Conservation (phyloP, 805 yeast species). For the Monosporozyma solicola region DNA sequence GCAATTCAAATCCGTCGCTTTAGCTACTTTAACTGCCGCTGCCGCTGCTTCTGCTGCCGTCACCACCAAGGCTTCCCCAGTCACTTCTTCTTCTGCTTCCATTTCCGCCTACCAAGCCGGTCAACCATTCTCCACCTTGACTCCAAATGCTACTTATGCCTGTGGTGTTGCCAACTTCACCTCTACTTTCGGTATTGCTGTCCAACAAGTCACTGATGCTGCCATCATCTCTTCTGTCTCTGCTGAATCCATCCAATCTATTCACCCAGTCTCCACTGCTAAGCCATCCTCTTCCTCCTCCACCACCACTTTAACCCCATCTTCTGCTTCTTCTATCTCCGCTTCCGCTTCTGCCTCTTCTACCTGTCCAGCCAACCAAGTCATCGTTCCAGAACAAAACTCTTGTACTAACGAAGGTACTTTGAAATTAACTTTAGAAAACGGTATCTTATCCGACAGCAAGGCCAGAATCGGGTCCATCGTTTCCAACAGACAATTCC, state of each 20-base stretch:
- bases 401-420: constrained; percentile 37
- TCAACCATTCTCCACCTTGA: constrained; percentile 54
- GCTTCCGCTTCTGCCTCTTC: constrained; percentile 15
- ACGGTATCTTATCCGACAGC: constrained; percentile 42
- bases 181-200: constrained; percentile 59
- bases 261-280: constrained; percentile 30
- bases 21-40: constrained; percentile 25
- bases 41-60: constrained; percentile 6
- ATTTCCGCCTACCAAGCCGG: constrained; percentile 15
- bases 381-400: constrained; percentile 14
- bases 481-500: constrained; percentile 66
- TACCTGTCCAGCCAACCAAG: constrained; percentile 26
- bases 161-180: constrained; percentile 51
- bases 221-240: constrained; percentile 14
- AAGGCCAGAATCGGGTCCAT: constrained; percentile 57
- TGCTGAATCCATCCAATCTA: constrained; percentile 36
- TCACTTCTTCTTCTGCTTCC: constrained; percentile 10
- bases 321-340: constrained; percentile 31
- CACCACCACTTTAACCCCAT: constrained; percentile 17
- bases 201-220: constrained; percentile 37
- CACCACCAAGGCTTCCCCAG: constrained; percentile 16
- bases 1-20: constrained; percentile 19
- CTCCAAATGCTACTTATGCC: constrained; percentile 45
- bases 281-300: constrained; percentile 6
- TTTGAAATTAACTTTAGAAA: constrained; percentile 41